Evolutionary conservation across 2,329 filamentous ascomycete species (phyloP).

Genomic region (Colletotrichum sp.): DNA sequence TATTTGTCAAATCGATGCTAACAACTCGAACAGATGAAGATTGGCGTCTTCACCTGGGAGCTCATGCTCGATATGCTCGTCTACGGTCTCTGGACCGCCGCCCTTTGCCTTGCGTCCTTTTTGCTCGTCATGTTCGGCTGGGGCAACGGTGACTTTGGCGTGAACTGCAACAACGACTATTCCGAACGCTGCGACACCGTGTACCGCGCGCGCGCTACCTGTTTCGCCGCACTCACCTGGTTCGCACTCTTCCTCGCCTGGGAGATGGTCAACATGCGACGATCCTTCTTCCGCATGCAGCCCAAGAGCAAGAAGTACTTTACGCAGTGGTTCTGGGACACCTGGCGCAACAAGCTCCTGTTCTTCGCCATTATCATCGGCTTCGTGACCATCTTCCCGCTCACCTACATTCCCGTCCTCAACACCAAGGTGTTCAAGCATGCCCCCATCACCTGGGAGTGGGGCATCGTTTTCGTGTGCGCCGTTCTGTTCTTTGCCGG

Average conservation of each 20-base stretch:
- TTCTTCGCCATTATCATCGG: conserved; percentile 62
- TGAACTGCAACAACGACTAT: conserved; percentile 64
- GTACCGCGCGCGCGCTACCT: conserved; percentile 73
- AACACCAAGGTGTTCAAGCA: conserved; percentile 65
- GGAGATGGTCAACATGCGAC: conserved; percentile 75
- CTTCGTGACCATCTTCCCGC: conserved; percentile 51
- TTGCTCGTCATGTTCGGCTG: conserved; percentile 55
- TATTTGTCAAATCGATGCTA: background rate
- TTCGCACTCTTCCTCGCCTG: conserved; percentile 76
- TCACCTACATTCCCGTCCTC: conserved; percentile 63
- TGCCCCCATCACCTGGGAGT: conserved; percentile 64
- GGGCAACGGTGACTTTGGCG: conserved; percentile 59
- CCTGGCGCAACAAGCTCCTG: conserved; percentile 75
- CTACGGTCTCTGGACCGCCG: conserved; percentile 71
- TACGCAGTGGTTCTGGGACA: conserved; percentile 69
- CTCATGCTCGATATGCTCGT: conserved; percentile 70
- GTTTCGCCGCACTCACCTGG: conserved; percentile 76
- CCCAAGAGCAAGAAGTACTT: conserved; percentile 64
- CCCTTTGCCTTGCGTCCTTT: conserved; percentile 60
- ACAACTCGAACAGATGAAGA: conserved; percentile 31
- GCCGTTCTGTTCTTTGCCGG: conserved; percentile 62
- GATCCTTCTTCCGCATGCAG: conserved; percentile 76
- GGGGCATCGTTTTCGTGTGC: conserved; percentile 62
- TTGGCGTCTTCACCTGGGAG: conserved; percentile 69
- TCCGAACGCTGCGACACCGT: conserved; percentile 60